phyloP scores from a whole-genome alignment of 2,329 filamentous ascomycete genomes.

The Thelonectria blattea region DNA sequence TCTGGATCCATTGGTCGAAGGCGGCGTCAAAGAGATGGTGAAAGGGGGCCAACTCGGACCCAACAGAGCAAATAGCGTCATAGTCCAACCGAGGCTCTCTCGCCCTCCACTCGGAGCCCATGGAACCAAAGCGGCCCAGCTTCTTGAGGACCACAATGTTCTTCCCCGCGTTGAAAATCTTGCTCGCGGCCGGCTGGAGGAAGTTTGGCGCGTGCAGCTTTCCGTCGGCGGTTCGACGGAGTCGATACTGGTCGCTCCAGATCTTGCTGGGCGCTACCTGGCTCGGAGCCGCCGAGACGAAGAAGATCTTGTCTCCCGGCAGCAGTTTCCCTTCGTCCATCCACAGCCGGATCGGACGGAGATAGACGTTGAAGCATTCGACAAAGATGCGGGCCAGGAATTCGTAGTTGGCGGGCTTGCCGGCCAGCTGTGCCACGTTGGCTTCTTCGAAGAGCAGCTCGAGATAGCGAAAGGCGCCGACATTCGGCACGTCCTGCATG shows the following conservation, averaged over 20 bases:
- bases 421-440: slow-evolving; percentile 72
- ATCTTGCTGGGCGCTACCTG: slow-evolving; percentile 67
- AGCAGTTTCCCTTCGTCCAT: slow-evolving; percentile 79
- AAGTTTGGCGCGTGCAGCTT: slow-evolving; percentile 75
- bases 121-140: slow-evolving; percentile 60
- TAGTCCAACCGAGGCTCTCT: slow-evolving; percentile 61
- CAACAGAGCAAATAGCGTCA: slow-evolving; percentile 58
- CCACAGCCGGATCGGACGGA: slow-evolving; percentile 81
- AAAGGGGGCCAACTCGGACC: slow-evolving; percentile 67
- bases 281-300: slow-evolving; percentile 67
- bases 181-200: slow-evolving; percentile 69
- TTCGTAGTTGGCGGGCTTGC: slow-evolving; percentile 65
- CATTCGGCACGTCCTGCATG: slow-evolving; percentile 55
- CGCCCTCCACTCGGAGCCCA: slow-evolving; percentile 36
- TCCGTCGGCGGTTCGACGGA: slow-evolving; percentile 67
- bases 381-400: slow-evolving; percentile 76
- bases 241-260: slow-evolving; percentile 77
- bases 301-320: slow-evolving; percentile 73
- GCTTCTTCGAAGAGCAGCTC: slow-evolving; percentile 78
- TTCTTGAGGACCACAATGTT: slow-evolving; percentile 83
- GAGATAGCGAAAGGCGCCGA: slow-evolving; percentile 73
- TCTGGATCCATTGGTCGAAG: slow-evolving; percentile 78
- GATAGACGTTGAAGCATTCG: slow-evolving; percentile 80
- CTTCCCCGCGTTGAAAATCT: slow-evolving; percentile 88
- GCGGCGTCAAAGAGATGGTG: slow-evolving; percentile 74